phyloP scores from a whole-genome alignment of 2,329 filamentous ascomycete genomes.

The Coleophoma eucalyptorum region DNA sequence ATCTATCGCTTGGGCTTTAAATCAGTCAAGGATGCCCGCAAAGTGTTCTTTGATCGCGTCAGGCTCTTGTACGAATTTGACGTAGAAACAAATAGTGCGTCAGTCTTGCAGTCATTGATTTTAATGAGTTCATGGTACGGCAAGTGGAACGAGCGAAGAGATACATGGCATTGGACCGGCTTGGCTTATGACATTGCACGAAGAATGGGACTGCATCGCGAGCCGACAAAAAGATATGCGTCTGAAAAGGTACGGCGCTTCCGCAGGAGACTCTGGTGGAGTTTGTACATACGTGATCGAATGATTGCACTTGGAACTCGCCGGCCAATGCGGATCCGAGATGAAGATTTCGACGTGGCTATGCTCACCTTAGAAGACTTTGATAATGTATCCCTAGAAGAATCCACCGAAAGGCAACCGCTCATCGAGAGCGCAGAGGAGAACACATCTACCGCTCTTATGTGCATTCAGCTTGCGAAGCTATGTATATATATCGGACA shows the following conservation, averaged over 20 bases:
- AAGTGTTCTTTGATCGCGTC: constrained; percentile 80
- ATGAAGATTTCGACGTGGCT: constrained; percentile 86
- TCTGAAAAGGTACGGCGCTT: constrained; percentile 51
- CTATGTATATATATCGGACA: not conserved
- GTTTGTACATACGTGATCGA: constrained; percentile 87
- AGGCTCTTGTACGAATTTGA: constrained; percentile 87
- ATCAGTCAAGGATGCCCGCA: constrained; percentile 73
- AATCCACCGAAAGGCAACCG: not conserved
- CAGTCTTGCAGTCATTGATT: constrained; percentile 78
- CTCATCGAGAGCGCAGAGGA: not conserved
- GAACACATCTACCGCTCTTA: not conserved
- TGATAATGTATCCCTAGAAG: constrained; percentile 55
- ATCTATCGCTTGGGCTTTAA: constrained; percentile 73
- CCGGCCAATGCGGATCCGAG: constrained; percentile 82
- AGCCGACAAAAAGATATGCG: constrained; percentile 42
- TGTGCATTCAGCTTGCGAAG: not conserved
- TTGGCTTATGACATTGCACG: constrained; percentile 86
- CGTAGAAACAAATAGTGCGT: constrained; percentile 81
- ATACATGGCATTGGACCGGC: constrained; percentile 97
- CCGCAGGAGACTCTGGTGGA: constrained; percentile 96
- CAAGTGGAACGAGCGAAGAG: constrained; percentile 89
- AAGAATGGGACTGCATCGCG: constrained; percentile 84
- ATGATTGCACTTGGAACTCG: constrained; percentile 89
- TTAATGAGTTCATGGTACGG: constrained; percentile 96
- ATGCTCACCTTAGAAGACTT: constrained; percentile 83